These are phyloP conservation scores for Mycosphaerelloides madeirae DNA, from an alignment of 2,329 filamentous ascomycete genomes.

Conservation along the genomic window DNA sequence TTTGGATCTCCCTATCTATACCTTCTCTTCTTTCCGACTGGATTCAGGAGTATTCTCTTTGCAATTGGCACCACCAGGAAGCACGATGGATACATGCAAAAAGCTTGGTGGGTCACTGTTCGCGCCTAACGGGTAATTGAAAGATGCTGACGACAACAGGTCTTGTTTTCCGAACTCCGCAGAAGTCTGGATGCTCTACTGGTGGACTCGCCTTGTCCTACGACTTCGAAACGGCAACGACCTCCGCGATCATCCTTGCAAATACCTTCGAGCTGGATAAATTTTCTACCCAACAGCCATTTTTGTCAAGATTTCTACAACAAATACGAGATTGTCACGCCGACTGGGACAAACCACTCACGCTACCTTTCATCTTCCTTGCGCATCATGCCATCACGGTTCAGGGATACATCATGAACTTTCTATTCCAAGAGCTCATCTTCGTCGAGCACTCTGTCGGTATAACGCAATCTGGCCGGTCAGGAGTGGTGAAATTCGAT, in stretches of 20 bases:
- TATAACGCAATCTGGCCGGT: conserved; percentile 12
- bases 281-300: too few relatives aligned
- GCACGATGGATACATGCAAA: not conserved
- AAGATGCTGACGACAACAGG: not conserved
- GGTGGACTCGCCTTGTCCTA: conserved; percentile 11
- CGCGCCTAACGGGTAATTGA: not conserved
- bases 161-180: conserved; percentile 13
- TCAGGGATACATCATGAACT: conserved; percentile 3
- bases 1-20: conserved; percentile 6
- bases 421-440: conserved; percentile 5
- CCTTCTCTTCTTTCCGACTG: conserved; percentile 8
- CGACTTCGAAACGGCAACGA: conserved; percentile 9
- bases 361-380: conserved; percentile 10
- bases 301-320: not conserved
- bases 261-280: conserved; percentile 12
- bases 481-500: not conserved
- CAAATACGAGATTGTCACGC: conserved; percentile 2
- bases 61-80: conserved; percentile 4
- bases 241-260: conserved; percentile 12
- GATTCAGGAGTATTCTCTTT: conserved; percentile 4
- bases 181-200: conserved; percentile 12
- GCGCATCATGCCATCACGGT: conserved; percentile 3
- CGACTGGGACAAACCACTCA: conserved; percentile 5
- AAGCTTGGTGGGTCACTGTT: conserved; percentile 1
- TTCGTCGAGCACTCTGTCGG: conserved; percentile 10